These are phyloP conservation scores for Sordariomycetes sp. DNA, from an alignment of 2,329 filamentous ascomycete species.

Conservation along the genomic window DNA sequence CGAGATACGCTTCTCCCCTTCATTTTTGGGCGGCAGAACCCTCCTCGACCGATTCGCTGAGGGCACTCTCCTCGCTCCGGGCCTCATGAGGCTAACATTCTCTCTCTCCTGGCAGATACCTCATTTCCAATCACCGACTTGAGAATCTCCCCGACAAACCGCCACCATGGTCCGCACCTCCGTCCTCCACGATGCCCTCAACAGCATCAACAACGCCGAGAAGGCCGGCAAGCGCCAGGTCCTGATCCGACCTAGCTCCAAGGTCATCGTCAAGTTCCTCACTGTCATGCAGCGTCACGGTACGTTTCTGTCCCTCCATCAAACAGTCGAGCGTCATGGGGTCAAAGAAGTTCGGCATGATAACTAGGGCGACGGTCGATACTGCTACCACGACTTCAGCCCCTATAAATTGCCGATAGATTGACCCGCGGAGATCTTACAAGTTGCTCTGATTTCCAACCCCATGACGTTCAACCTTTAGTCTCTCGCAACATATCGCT, in stretches of 20 bases:
- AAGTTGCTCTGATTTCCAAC: constrained; percentile 64
- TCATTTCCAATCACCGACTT: constrained; percentile 55
- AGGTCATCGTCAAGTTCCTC: constrained; percentile 99
- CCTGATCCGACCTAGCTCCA: constrained; percentile 93
- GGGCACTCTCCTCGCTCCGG: constrained; percentile 63
- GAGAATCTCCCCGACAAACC: constrained; percentile 66
- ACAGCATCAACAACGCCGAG: constrained; percentile 99
- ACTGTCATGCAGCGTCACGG: constrained; percentile 99
- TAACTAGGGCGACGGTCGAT: constrained; percentile 97
- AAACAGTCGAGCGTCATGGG: background rate
- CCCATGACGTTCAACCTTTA: constrained; percentile 86
- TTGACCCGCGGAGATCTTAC: constrained; percentile 84
- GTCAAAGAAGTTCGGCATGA: constrained; percentile 71
- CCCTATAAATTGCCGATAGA: constrained; percentile 99
- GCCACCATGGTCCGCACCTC: constrained; percentile 98
- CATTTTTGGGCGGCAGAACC: constrained; percentile 64
- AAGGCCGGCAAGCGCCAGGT: constrained; percentile 99
- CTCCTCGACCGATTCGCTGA: constrained; percentile 42
- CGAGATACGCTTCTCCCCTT: constrained; percentile 55
- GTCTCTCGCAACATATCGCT: constrained; percentile 77
- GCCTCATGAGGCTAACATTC: constrained; percentile 54
- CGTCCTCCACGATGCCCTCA: constrained; percentile 98
- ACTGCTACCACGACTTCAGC: constrained; percentile 71
- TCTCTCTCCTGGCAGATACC: constrained; percentile 47
- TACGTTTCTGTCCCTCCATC: constrained; percentile 48